A percentile compares a stretch with the other conserved stretches of the same genome.
Evolutionary conservation across 208 protist genomes (phyloP).

Genomic region (Trypanosomatidae sp.): DNA sequence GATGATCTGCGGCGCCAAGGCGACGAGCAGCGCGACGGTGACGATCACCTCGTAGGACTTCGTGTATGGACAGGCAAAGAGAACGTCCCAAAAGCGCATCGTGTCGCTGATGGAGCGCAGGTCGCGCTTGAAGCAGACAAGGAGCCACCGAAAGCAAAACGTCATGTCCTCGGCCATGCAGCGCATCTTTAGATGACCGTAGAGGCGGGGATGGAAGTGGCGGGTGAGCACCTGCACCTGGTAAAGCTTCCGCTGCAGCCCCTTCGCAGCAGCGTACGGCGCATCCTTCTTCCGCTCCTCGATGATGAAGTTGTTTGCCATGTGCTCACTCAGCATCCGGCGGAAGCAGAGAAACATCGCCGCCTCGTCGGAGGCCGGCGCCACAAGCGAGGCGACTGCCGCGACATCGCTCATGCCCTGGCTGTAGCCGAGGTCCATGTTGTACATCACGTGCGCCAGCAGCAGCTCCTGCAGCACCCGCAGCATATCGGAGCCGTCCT

Average conservation of each 20-base stretch:
- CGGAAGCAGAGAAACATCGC: slow-evolving; percentile 28
- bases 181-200: slow-evolving; percentile 47
- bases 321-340: slow-evolving; percentile 47
- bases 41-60: slow-evolving; percentile 73
- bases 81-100: slow-evolving; percentile 86
- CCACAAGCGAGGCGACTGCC: slow-evolving; percentile 50
- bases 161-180: slow-evolving; percentile 67
- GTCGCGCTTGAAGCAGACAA: slow-evolving; percentile 88
- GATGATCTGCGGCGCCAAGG: slow-evolving; percentile 47
- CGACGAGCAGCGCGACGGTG: slow-evolving; percentile 53
- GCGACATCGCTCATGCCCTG: slow-evolving; percentile 92
- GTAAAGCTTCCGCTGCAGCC: slow-evolving; percentile 52
- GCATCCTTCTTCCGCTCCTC: slow-evolving; percentile 34
- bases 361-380: slow-evolving; percentile 33
- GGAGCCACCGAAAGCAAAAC: slow-evolving; percentile 90
- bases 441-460: slow-evolving; percentile 80
- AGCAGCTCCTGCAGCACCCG: slow-evolving; percentile 63
- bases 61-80: slow-evolving; percentile 72
- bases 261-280: slow-evolving; percentile 21
- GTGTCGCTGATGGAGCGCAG: slow-evolving; percentile 54
- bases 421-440: slow-evolving; percentile 92
- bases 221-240: slow-evolving; percentile 48
- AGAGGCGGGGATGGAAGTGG: slow-evolving; percentile 60
- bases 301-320: slow-evolving; percentile 51
- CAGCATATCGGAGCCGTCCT: slow-evolving; percentile 50